Conservation (phyloP, 164 flowering plant species). For the Magnolia sinica region DNA sequence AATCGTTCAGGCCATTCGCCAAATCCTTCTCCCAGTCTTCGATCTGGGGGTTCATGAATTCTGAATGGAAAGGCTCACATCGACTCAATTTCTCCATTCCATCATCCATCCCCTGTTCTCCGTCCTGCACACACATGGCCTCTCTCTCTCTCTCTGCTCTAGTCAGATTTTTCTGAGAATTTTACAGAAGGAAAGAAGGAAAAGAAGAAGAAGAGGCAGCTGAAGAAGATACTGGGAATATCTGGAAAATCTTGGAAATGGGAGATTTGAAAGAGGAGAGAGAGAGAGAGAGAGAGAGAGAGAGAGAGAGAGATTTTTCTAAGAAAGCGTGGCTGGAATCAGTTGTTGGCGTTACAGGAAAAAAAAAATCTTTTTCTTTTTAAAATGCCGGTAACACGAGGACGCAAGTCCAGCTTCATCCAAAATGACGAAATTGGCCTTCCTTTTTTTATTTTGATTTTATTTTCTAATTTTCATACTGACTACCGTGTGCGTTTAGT, state of each 20-base stretch:
- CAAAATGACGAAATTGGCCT: too few species aligned
- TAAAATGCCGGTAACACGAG: neutral
- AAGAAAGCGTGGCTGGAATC: neutral
- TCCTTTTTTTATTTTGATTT: too few species aligned
- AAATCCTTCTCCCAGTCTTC: neutral
- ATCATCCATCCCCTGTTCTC: neutral
- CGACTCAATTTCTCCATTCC: neutral
- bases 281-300: neutral
- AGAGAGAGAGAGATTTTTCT: neutral
- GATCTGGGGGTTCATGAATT: constrained; percentile 2
- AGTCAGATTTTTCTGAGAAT: neutral
- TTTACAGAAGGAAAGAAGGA: neutral
- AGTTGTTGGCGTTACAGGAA: neutral
- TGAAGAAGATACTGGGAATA: neutral
- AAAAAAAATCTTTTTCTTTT: neutral
- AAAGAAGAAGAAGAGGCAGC: neutral
- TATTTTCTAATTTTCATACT: too few species aligned
- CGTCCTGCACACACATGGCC: constrained; percentile 12
- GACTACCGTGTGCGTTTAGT: too few species aligned
- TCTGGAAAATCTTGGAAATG: neutral
- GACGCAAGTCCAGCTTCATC: too few species aligned
- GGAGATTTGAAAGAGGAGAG: neutral
- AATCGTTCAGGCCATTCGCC: neutral
- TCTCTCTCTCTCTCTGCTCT: neutral
- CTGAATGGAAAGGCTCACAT: neutral